Evolutionary conservation across 768 basidiomycete species (phyloP).

Genomic region (Fistulinella prunicolor): DNA sequence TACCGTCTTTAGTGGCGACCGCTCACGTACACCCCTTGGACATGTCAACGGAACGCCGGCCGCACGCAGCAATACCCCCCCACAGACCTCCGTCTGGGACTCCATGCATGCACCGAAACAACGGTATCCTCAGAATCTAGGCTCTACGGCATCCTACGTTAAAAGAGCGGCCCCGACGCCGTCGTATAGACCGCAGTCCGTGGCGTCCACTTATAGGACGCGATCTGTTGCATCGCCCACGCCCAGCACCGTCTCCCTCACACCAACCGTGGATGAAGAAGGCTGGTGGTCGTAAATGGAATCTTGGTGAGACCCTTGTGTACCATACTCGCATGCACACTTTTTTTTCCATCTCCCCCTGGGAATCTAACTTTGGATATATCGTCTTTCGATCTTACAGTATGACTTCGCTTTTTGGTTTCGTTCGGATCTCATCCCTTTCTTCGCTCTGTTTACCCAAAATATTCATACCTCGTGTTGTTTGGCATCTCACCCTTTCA

Average conservation of each 20-base stretch:
- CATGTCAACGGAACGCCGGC: conserved; percentile 29
- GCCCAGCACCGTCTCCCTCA: conserved; percentile 68
- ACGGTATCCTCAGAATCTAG: conserved; percentile 20
- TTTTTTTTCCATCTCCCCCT: neutral
- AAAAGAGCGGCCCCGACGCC: conserved; percentile 21
- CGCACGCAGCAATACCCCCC: conserved; percentile 47
- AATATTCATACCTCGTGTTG: conserved; percentile 17
- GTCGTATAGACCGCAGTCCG: conserved; percentile 35
- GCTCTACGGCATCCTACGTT: conserved; percentile 10
- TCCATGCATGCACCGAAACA: conserved; percentile 58
- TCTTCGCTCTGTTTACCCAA: neutral
- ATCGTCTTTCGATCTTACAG: conserved; percentile 25
- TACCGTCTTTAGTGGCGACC: conserved; percentile 51
- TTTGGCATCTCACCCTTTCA: conserved; percentile 2
- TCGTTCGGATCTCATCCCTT: neutral
- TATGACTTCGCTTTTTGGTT: neutral
- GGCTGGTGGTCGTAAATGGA: conserved; percentile 68
- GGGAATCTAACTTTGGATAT: conserved; percentile 7
- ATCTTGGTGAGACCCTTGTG: conserved; percentile 1
- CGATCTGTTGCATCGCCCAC: conserved; percentile 62
- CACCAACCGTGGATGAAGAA: conserved; percentile 67
- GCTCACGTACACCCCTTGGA: conserved; percentile 50
- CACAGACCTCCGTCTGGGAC: conserved; percentile 63
- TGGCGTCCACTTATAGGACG: conserved; percentile 48
- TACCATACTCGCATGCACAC: conserved; percentile 7